Evolutionary conservation across 352 stramenopile genomes (phyloP), one percentile per base, ranked within the genome.

Genomic region (Phytophthora cactorum): DNA sequence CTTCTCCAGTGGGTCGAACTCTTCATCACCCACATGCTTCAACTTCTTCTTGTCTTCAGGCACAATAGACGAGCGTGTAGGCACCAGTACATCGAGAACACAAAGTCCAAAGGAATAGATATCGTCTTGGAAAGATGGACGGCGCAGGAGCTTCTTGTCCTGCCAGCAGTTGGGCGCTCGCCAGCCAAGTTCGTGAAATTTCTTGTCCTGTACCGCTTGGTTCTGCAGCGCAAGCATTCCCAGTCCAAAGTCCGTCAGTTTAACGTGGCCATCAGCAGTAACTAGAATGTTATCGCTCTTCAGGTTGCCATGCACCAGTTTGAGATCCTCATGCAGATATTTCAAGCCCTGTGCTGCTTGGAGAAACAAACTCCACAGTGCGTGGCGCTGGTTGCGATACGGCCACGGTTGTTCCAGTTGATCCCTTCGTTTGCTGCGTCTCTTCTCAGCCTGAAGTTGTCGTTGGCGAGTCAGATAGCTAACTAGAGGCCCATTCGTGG

Each of bases 161-260:
- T 43, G 39, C 5, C 36, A 58, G 52, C 59, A 74, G 22, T 68
- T 69, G 9, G 70, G 70, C 4, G 70, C 70, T 17, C 70, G 52
- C 70, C 66, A 78, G 7, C 66, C 66, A 52, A 74, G 45, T 10
- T 74, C 66, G 1, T 58, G 4, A 25, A 74, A 74, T 5, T 59
- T 53, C 6, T 60, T 46, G 5, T 63, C 28, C 52, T 59, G 55
- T 7, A 66, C 11, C 11, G 61, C 39, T 41, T 67, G 44, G 41
- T 72, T 68, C 38, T 78, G 70, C 52, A 78, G 17, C 22, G 60
- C 58, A 15, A 73, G 59, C n/a, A 76, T 59, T 10, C 73, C 70
- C 27, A 73, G 60, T 8, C 85, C 84, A 74, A 93, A 94, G 63
- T 95, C 86, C 1, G 80, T 76, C n/a, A 97, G 74, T 51, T 95